Evolutionary conservation across 352 stramenopile genomes (phyloP).

Genomic region (Pythium sp.): DNA sequence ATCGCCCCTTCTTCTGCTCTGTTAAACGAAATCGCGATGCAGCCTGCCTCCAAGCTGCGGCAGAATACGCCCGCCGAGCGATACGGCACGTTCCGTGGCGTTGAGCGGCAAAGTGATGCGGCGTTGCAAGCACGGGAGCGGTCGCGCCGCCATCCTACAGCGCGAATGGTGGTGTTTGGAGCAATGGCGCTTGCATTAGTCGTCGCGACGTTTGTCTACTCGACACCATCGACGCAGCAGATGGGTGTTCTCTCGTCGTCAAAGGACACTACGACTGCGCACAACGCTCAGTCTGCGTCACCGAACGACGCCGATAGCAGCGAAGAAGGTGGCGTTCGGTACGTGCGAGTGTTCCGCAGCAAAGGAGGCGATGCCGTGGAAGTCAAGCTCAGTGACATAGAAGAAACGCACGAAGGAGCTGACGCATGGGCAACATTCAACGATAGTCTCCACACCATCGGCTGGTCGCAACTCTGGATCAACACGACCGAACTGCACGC

Average conservation of each 20-base stretch:
- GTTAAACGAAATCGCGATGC: neutral
- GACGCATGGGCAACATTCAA: slow-evolving; percentile 52
- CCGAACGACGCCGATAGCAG: neutral
- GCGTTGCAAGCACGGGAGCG: neutral
- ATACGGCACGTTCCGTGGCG: slow-evolving; percentile 11
- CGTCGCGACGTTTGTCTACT: slow-evolving; percentile 10
- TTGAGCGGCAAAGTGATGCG: neutral
- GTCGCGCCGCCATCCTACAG: neutral
- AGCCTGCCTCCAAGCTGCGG: neutral
- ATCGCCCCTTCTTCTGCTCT: neutral
- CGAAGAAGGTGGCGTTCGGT: neutral
- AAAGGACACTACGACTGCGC: neutral
- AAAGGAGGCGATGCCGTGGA: neutral
- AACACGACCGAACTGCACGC: slow-evolving; percentile 27
- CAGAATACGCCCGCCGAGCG: neutral
- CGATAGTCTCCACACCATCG: slow-evolving; percentile 41
- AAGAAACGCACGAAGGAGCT: neutral
- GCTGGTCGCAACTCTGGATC: slow-evolving; percentile 60
- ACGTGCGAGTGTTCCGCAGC: slow-evolving; percentile 13
- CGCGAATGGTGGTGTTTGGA: neutral
- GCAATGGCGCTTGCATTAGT: slow-evolving; percentile 11
- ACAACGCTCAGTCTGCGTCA: neutral
- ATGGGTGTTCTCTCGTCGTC: neutral
- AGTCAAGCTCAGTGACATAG: slow-evolving; percentile 5
- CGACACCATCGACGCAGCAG: neutral